Evolutionary conservation across 2,329 filamentous ascomycete genomes (phyloP).

Genomic region (Xylariaceae sp.): DNA sequence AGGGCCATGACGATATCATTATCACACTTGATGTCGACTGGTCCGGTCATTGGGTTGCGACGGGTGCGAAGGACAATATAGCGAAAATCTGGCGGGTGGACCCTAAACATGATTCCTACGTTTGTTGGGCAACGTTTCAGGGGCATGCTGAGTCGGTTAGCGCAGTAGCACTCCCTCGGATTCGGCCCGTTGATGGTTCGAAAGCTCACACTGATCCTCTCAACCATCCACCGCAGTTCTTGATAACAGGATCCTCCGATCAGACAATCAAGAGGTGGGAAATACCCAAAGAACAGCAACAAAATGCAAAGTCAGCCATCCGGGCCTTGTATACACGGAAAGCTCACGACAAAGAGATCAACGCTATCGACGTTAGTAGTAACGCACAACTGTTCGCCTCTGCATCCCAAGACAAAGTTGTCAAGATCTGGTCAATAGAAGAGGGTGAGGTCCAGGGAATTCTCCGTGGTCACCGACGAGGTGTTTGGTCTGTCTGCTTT

Average conservation of each 20-base stretch:
- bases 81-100: conserved; percentile 91
- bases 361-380: conserved; percentile 83
- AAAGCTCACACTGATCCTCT: conserved; percentile 75
- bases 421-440: conserved; percentile 94
- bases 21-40: conserved; percentile 94
- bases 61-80: conserved; percentile 95
- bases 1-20: conserved; percentile 93
- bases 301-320: conserved; percentile 57
- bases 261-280: conserved; percentile 96
- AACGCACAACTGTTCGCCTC: conserved; percentile 85
- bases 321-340: conserved; percentile 85
- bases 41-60: conserved; percentile 96
- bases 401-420: conserved; percentile 93
- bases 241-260: conserved; percentile 93
- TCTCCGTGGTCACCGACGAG: conserved; percentile 87
- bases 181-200: conserved; percentile 69
- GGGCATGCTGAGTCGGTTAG: conserved; percentile 95
- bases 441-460: conserved; percentile 92
- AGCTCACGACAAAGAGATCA: conserved; percentile 98
- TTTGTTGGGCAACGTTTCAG: conserved; percentile 81
- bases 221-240: conserved; percentile 78
- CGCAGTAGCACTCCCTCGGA: conserved; percentile 82
- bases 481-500: conserved; percentile 95
- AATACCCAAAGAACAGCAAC: conserved; percentile 62
- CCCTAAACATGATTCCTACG: conserved; percentile 72